These are phyloP conservation scores for Lipomyces sp. DNA, from an alignment of 805 yeast genomes.

Conservation along the genomic window DNA sequence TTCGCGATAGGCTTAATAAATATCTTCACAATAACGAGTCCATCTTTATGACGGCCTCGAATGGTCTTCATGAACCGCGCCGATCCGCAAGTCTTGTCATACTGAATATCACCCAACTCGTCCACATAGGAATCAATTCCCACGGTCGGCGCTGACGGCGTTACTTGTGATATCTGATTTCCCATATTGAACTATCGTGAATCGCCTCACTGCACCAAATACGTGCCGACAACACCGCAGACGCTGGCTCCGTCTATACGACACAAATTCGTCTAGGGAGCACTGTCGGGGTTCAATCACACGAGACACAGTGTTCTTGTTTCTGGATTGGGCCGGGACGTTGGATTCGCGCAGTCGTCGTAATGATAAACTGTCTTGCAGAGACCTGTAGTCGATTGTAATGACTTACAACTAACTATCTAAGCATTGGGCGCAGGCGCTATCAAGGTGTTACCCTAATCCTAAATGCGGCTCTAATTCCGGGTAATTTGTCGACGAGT, in stretches of 20 bases:
- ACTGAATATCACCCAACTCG: constrained; percentile 74
- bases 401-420: neutral
- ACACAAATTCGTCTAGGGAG: neutral
- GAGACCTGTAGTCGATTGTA: neutral
- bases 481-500: neutral
- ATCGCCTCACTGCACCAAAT: neutral
- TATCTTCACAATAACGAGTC: constrained; percentile 76
- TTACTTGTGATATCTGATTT: constrained; percentile 77
- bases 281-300: neutral
- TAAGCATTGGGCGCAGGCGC: neutral
- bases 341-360: neutral
- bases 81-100: constrained; percentile 73
- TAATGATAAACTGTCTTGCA: neutral
- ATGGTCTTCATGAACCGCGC: constrained; percentile 86
- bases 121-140: constrained; percentile 89
- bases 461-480: neutral
- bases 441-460: neutral
- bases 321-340: neutral
- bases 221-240: neutral
- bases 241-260: neutral
- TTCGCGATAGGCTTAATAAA: constrained; percentile 68
- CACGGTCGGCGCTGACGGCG: constrained; percentile 91
- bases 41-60: constrained; percentile 74
- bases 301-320: neutral
- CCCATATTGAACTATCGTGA: constrained; percentile 63